Conservation (phyloP, 179 eudicot species). For the Corrigiola litoralis region DNA sequence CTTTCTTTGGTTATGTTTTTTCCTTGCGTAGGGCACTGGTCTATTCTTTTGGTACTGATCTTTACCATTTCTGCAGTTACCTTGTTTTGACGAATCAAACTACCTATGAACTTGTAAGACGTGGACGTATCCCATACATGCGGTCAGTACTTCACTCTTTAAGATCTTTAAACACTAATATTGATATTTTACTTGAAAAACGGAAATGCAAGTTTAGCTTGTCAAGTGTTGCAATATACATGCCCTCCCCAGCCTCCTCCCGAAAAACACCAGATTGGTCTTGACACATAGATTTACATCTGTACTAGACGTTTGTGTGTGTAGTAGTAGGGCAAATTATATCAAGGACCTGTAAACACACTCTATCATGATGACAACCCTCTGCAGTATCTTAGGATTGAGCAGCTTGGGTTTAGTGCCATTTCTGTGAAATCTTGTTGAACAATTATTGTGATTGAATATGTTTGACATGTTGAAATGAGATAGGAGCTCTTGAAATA, state of each 20-base stretch:
- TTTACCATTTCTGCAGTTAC: constrained; percentile 54
- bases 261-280: too few species aligned
- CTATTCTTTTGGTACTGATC: background rate
- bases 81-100: constrained; percentile 91
- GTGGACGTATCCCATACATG: constrained; percentile 78
- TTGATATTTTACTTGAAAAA: background rate
- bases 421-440: background rate
- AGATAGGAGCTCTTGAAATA: too few species aligned
- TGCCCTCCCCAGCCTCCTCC: too few species aligned
- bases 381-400: background rate
- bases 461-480: background rate
- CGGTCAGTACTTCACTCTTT: constrained; percentile 46
- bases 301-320: too few species aligned
- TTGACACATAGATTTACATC: too few species aligned
- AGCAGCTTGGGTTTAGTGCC: background rate
- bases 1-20: background rate
- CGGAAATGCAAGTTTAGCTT: too few species aligned
- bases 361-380: background rate
- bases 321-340: too few species aligned
- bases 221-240: too few species aligned
- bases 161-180: background rate
- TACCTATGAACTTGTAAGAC: constrained; percentile 92
- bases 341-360: background rate
- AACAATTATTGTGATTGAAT: background rate
- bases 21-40: background rate